These are phyloP conservation scores for Trichoderma asperellum DNA, from an alignment of 2,329 filamentous ascomycete genomes.

Conservation along the genomic window DNA sequence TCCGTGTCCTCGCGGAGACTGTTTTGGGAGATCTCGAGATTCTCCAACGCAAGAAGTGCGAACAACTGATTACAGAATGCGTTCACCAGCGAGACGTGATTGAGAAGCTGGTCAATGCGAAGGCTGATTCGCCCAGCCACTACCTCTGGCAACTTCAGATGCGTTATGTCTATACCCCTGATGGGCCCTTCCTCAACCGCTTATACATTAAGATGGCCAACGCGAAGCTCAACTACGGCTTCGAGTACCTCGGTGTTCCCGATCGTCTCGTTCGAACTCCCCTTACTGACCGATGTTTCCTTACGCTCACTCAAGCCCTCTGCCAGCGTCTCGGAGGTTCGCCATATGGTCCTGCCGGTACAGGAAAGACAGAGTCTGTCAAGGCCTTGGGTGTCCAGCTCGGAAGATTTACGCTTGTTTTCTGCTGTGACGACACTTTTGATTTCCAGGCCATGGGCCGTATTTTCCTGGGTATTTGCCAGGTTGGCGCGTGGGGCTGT, in stretches of 20 bases:
- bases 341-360: constrained; percentile 95
- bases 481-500: constrained; percentile 98
- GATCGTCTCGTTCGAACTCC: constrained; percentile 96
- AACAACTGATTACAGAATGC: constrained; percentile 97
- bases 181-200: constrained; percentile 80
- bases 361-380: constrained; percentile 98
- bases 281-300: constrained; percentile 96
- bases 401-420: constrained; percentile 95
- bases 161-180: constrained; percentile 87
- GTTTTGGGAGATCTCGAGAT: constrained; percentile 88
- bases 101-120: constrained; percentile 77
- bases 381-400: constrained; percentile 96
- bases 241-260: constrained; percentile 95
- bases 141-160: constrained; percentile 95
- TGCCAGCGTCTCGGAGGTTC: constrained; percentile 95
- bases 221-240: constrained; percentile 91
- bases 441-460: constrained; percentile 99
- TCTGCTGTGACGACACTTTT: constrained; percentile 99
- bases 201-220: constrained; percentile 96
- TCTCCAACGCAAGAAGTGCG: constrained; percentile 92
- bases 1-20: constrained; percentile 83
- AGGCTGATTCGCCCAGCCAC: constrained; percentile 75
- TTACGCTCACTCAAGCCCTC: constrained; percentile 93
- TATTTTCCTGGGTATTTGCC: constrained; percentile 98
- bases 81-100: constrained; percentile 96